These are phyloP conservation scores for Ganoderma lucidum DNA, from an alignment of 1,284 basidiomycete species.

Conservation along the genomic window DNA sequence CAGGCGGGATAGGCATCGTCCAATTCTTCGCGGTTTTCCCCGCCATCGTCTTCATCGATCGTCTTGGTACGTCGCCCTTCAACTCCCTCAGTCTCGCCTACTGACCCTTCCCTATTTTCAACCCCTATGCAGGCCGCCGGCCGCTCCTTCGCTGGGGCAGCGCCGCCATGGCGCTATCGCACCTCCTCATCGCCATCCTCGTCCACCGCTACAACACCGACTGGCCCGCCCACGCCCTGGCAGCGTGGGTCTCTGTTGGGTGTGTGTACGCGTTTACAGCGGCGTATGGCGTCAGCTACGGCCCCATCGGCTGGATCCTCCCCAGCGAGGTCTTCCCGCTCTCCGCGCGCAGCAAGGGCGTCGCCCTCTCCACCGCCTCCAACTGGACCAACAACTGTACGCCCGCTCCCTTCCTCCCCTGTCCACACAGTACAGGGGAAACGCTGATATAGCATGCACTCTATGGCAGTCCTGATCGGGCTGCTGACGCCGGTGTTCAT, in stretches of 20 bases:
- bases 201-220: slow-evolving; percentile 59
- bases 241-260: slow-evolving; percentile 74
- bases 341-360: slow-evolving; percentile 86
- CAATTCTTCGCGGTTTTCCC: slow-evolving; percentile 81
- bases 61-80: slow-evolving; percentile 60
- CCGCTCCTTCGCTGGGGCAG: slow-evolving; percentile 75
- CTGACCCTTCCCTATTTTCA: not conserved
- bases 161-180: slow-evolving; percentile 73
- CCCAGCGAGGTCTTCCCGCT: slow-evolving; percentile 87
- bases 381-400: slow-evolving; percentile 86
- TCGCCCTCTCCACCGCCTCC: slow-evolving; percentile 84
- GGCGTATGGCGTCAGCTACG: slow-evolving; percentile 85
- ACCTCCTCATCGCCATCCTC: slow-evolving; percentile 75
- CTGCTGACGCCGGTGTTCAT: slow-evolving; percentile 81
- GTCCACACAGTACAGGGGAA: not conserved
- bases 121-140: slow-evolving; percentile 57
- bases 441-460: slow-evolving; percentile 5
- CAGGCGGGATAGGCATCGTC: slow-evolving; percentile 82
- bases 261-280: slow-evolving; percentile 83
- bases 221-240: slow-evolving; percentile 63
- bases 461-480: slow-evolving; percentile 73
- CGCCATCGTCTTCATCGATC: slow-evolving; percentile 75
- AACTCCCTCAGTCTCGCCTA: not conserved
- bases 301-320: slow-evolving; percentile 87
- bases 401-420: slow-evolving; percentile 33